A percentile compares a stretch with the other conserved stretches of the same genome.
Conservation (phyloP, 108 stramenopile genomes). For the Phaeodactylum tricornutum region DNA sequence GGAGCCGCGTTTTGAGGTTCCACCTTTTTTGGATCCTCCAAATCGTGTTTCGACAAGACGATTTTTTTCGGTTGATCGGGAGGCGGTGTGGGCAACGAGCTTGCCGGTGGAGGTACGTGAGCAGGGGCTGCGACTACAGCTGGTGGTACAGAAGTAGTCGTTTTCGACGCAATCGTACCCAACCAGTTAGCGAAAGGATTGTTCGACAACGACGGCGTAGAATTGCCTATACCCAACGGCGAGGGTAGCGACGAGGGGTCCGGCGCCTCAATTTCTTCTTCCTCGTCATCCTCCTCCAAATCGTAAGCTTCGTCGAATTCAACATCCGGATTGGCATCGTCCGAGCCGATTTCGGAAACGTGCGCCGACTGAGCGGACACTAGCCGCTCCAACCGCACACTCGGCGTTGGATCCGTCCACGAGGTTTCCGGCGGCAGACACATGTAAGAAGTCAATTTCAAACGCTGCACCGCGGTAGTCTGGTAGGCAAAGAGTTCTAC, state of each 20-base stretch:
- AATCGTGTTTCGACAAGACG: constrained; percentile 48
- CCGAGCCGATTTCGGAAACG: constrained; percentile 2
- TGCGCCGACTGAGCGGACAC: background rate
- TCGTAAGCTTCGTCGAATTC: constrained; percentile 24
- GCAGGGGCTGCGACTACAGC: background rate
- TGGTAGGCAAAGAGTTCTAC: constrained; percentile 53
- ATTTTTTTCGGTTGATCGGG: constrained; percentile 41
- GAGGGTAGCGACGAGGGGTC: constrained; percentile 9
- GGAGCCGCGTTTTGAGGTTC: constrained; percentile 14
- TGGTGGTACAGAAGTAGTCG: background rate
- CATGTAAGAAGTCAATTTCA: constrained; percentile 53
- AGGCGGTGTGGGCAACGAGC: constrained; percentile 11
- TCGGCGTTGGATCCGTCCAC: background rate
- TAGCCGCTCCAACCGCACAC: constrained; percentile 11
- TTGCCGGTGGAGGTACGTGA: constrained; percentile 5
- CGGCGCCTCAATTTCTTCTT: constrained; percentile 13
- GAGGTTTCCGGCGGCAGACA: constrained; percentile 27
- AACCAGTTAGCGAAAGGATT: constrained; percentile 81
- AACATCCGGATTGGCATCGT: constrained; percentile 7
- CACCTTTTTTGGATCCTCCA: constrained; percentile 52
- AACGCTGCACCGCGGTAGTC: constrained; percentile 51
- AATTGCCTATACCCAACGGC: constrained; percentile 10
- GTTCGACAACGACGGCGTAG: constrained; percentile 7
- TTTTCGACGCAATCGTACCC: constrained; percentile 33
- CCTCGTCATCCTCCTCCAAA: constrained; percentile 20